These are phyloP conservation scores for Flaveria ramosissima DNA, from an alignment of 129 eudicot species.

Conservation along the genomic window DNA sequence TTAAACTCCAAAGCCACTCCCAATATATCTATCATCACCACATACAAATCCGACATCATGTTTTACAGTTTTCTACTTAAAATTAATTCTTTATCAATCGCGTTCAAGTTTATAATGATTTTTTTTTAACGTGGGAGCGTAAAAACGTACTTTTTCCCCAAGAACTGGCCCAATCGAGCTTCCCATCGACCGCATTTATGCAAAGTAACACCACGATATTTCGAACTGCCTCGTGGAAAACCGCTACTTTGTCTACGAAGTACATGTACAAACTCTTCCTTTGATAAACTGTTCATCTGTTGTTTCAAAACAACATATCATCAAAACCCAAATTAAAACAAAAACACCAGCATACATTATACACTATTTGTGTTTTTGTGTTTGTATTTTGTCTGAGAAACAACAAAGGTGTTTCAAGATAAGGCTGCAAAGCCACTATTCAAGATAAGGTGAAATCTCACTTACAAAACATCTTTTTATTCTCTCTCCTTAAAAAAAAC, in stretches of 20 bases:
- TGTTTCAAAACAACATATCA: constrained; percentile 4
- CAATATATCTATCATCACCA: not conserved
- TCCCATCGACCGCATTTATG: constrained; percentile 98
- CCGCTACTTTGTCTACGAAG: constrained; percentile 94
- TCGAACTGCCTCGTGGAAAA: constrained; percentile 88
- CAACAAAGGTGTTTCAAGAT: constrained; percentile 41
- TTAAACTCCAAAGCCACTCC: constrained; percentile 1
- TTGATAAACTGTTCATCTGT: constrained; percentile 78
- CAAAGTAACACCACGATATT: constrained; percentile 86
- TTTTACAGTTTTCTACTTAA: too few species aligned
- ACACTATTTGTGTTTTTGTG: constrained; percentile 22
- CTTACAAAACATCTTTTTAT: constrained; percentile 10
- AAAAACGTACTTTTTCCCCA: constrained; percentile 81
- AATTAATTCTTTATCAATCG: not conserved
- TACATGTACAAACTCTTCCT: constrained; percentile 97
- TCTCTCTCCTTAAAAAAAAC: constrained; percentile 15
- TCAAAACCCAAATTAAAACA: constrained; percentile 14
- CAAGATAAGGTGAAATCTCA: constrained; percentile 49
- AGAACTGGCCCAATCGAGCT: constrained; percentile 97
- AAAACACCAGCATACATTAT: not conserved
- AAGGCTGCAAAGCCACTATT: constrained; percentile 50
- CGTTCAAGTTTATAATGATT: not conserved
- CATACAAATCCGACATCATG: too few species aligned
- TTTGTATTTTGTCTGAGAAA: constrained; percentile 28
- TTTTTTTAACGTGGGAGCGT: not conserved